These are phyloP conservation scores for Pseudodiploospora longispora DNA, from an alignment of 2,329 filamentous ascomycete genomes.

Conservation along the genomic window DNA sequence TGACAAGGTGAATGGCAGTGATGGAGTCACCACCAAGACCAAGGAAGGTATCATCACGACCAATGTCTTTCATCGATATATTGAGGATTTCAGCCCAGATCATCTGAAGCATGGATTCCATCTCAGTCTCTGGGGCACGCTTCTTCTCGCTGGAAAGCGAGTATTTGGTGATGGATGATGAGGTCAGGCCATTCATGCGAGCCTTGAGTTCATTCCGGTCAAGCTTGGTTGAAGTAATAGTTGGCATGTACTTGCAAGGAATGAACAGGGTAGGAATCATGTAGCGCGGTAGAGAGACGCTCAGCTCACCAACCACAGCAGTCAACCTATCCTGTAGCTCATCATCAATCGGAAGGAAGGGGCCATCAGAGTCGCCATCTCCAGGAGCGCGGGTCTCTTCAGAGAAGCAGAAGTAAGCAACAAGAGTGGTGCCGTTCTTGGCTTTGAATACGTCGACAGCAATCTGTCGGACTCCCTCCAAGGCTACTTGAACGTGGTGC, in stretches of 20 bases:
- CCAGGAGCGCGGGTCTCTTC: neutral
- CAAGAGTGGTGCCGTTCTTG: neutral
- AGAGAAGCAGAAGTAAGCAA: neutral
- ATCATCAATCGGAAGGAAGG: neutral
- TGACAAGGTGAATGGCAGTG: too few species aligned
- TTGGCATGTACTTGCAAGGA: neutral
- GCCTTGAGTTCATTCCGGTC: neutral
- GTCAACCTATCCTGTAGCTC: neutral
- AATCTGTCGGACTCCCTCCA: neutral
- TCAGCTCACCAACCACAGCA: neutral
- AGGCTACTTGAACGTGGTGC: neutral
- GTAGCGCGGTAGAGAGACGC: constrained; percentile 1
- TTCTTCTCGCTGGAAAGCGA: too few species aligned
- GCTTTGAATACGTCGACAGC: neutral
- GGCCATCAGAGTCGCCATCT: neutral
- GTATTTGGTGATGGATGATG: too few species aligned
- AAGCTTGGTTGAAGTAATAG: neutral
- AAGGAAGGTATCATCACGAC: too few species aligned
- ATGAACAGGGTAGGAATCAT: neutral
- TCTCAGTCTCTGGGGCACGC: too few species aligned
- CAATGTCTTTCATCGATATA: too few species aligned
- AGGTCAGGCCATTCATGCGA: too few species aligned
- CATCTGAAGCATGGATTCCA: too few species aligned
- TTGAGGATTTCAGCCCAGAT: too few species aligned
- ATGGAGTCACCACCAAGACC: too few species aligned